Conservation (phyloP, 2,329 filamentous ascomycete species). For the Cordyceps fumosorosea region DNA sequence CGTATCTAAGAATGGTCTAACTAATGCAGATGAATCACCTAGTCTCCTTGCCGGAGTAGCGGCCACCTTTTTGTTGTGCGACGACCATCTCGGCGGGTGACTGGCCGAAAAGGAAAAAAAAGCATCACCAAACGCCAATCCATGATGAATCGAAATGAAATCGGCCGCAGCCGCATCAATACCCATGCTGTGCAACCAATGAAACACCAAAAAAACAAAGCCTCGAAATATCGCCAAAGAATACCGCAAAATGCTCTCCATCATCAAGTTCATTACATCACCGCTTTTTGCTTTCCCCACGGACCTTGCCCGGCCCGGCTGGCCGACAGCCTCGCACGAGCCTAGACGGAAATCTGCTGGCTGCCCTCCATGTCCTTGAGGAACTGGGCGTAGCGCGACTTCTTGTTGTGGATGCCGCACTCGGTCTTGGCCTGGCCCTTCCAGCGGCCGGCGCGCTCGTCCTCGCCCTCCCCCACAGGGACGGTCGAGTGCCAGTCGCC, state of each 20-base stretch:
- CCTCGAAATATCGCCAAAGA: neutral
- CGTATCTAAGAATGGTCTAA: conserved; percentile 5
- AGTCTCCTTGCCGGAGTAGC: neutral
- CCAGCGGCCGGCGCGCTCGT: conserved; percentile 94
- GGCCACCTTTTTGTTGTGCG: neutral
- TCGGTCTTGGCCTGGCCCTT: conserved; percentile 95
- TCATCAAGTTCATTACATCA: conserved; percentile 10
- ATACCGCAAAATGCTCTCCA: neutral
- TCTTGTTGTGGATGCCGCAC: conserved; percentile 98
- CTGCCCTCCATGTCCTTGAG: conserved; percentile 67
- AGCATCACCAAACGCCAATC: neutral
- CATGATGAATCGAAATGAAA: conserved; percentile 8
- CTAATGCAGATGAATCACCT: neutral
- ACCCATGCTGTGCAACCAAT: conserved; percentile 6
- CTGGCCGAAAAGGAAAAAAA: neutral
- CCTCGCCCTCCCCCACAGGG: conserved; percentile 83
- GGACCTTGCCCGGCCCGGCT: neutral
- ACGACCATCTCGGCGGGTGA: neutral
- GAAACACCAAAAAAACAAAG: neutral
- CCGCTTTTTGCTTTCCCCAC: neutral
- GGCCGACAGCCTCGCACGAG: neutral
- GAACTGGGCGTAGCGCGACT: conserved; percentile 86
- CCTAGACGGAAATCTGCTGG: conserved; percentile 34
- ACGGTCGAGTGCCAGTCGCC: conserved; percentile 97
- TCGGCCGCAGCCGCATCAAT: neutral